Conservation (phyloP, 129 eudicot genomes). For the carrot (Daucus carota) region DH1_v3.0 NC_030385.2:1242501-1243000, state of each 20-base stretch:
- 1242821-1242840: background rate
- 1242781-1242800: background rate
- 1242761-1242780: background rate
- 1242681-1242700: background rate
- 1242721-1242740: background rate
- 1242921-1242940: background rate
- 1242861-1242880: background rate
- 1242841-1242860: background rate
- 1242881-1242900: background rate
- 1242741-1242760: background rate
- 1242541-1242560: constrained; percentile 3
- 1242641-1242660: background rate
- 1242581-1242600: background rate
- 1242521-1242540: background rate
- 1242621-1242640: constrained; percentile 13
- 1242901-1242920: background rate
- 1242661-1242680: background rate
- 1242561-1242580: background rate
- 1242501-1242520: background rate
- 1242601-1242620: constrained; percentile 4
- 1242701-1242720: background rate
- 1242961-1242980: too few species aligned
- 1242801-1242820: background rate
- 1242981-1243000: too few species aligned
- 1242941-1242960: constrained; percentile 1